Evolutionary conservation across 1,284 basidiomycete species (phyloP).

Genomic region (Exsudoporus floridanus): DNA sequence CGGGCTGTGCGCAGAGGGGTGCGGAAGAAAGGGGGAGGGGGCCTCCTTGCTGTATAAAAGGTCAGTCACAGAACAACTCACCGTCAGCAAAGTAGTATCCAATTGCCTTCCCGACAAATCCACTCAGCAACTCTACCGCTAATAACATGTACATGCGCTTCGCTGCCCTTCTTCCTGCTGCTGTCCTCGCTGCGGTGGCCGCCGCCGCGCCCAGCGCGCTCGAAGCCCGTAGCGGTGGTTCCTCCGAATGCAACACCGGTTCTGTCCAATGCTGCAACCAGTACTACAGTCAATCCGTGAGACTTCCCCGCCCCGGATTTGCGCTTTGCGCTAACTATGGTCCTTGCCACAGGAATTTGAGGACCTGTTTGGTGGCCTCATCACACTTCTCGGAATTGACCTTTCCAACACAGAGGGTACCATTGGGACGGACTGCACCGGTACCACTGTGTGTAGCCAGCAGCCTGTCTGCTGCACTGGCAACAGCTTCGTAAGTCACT

Average conservation of each 20-base stretch:
- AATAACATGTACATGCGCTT: constrained; percentile 3
- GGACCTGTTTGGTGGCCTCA: fast-evolving
- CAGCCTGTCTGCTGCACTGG: neutral
- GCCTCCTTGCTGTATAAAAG: neutral
- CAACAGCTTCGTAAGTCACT: neutral
- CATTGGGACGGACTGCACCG: neutral
- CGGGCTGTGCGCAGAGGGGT: neutral
- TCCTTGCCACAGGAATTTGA: neutral
- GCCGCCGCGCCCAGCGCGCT: neutral
- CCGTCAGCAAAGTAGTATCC: neutral
- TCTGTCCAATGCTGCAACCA: neutral
- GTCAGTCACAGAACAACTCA: neutral
- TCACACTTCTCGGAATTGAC: neutral
- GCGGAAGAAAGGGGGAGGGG: neutral
- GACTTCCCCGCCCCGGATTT: neutral
- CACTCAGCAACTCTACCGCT: neutral
- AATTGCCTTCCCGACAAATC: neutral
- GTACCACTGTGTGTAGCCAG: neutral
- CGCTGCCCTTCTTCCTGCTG: constrained; percentile 6
- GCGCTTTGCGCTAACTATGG: neutral
- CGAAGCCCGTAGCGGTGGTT: neutral
- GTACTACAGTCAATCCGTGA: neutral
- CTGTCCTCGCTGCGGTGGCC: constrained; percentile 1
- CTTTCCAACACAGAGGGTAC: neutral
- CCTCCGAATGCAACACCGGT: neutral